Evolutionary conservation across 768 basidiomycete species (phyloP).

Genomic region (Fomitopsis serialis): DNA sequence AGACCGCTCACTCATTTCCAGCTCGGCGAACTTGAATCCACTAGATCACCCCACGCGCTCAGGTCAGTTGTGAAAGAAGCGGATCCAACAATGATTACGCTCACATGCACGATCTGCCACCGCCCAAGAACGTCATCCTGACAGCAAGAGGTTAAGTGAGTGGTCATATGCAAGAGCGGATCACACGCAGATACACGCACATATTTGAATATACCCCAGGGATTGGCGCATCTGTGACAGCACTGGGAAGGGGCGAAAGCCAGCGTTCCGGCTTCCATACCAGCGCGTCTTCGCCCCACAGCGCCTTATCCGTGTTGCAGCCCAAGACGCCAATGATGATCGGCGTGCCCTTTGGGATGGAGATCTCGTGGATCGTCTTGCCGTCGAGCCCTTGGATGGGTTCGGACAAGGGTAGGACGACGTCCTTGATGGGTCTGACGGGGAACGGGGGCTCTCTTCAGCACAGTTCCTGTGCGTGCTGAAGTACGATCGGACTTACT

Average conservation of each 20-base stretch:
- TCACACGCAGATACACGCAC: not conserved
- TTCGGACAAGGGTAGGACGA: conserved; percentile 29
- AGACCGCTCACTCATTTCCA: conserved; percentile 13
- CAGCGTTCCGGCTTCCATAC: conserved; percentile 41
- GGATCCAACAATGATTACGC: not conserved
- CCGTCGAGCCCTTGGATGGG: conserved; percentile 13
- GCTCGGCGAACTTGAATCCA: conserved; percentile 18
- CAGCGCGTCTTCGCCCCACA: conserved; percentile 41
- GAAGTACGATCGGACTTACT: conserved; percentile 2
- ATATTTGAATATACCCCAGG: conserved; percentile 15
- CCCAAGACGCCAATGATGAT: conserved; percentile 32
- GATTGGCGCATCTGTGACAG: conserved; percentile 9
- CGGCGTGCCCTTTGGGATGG: conserved; percentile 32
- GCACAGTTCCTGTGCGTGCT: too few species aligned
- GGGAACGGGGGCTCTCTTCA: not conserved
- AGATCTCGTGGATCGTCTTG: conserved; percentile 17
- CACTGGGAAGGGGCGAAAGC: conserved; percentile 20
- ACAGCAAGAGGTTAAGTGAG: not conserved
- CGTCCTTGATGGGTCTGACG: conserved; percentile 31
- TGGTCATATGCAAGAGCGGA: not conserved
- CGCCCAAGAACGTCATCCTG: conserved; percentile 26
- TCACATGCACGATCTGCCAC: conserved; percentile 24
- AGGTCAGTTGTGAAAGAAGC: not conserved
- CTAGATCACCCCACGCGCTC: not conserved
- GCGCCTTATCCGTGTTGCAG: conserved; percentile 33